Conservation (phyloP, 768 basidiomycete genomes). For the Sarcomyxa edulis region DNA sequence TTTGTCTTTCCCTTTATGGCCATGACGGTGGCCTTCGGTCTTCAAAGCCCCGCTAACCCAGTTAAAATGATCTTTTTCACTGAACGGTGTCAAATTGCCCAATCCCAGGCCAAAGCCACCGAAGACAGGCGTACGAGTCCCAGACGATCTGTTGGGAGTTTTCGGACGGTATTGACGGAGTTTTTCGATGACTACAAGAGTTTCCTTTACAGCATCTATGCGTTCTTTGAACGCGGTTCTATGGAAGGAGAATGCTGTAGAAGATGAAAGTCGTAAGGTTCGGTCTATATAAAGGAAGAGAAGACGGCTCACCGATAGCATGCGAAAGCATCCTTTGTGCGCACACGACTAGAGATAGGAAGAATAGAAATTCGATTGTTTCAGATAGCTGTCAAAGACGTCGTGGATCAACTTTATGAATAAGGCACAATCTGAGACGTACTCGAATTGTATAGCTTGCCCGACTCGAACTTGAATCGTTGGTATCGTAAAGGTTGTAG, state of each 20-base stretch:
- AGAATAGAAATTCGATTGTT: slow-evolving; percentile 71
- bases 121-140: slow-evolving; percentile 38
- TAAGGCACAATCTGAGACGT: too few species aligned
- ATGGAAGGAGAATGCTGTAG: slow-evolving; percentile 68
- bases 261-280: background rate
- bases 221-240: slow-evolving; percentile 74
- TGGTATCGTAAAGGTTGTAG: slow-evolving; percentile 46
- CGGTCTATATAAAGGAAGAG: background rate
- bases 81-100: slow-evolving; percentile 26
- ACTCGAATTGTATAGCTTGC: slow-evolving; percentile 61
- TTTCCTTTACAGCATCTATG: slow-evolving; percentile 46
- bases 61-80: slow-evolving; percentile 43
- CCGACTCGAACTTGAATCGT: slow-evolving; percentile 33
- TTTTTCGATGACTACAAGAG: slow-evolving; percentile 58
- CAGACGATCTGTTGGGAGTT: slow-evolving; percentile 16
- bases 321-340: slow-evolving; percentile 67
- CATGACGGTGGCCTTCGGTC: background rate
- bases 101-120: slow-evolving; percentile 19
- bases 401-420: too few species aligned
- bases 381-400: too few species aligned
- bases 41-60: slow-evolving; percentile 25
- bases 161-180: slow-evolving; percentile 63
- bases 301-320: slow-evolving; percentile 36
- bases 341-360: slow-evolving; percentile 60
- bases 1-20: background rate